Conservation (phyloP, 2,329 filamentous ascomycete genomes). For the Venturia carpophila region DNA sequence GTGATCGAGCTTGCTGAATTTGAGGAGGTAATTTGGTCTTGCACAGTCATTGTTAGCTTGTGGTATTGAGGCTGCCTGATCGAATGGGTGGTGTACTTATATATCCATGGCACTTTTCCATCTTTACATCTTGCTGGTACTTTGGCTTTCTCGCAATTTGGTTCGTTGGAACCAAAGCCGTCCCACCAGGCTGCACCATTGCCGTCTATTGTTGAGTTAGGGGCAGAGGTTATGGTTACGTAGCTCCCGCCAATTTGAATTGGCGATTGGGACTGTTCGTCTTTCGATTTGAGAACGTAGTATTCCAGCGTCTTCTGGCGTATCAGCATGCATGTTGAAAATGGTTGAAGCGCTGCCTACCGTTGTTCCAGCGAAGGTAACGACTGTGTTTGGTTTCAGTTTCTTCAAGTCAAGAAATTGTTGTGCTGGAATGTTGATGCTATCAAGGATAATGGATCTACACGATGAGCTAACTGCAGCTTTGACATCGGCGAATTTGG, state of each 20-base stretch:
- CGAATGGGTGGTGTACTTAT: background rate
- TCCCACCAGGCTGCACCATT: slow-evolving; percentile 48
- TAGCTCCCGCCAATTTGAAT: slow-evolving; percentile 27
- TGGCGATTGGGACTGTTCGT: slow-evolving; percentile 14
- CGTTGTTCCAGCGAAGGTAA: slow-evolving; percentile 22
- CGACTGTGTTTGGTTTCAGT: slow-evolving; percentile 28
- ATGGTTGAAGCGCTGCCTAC: background rate
- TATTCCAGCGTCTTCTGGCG: slow-evolving; percentile 7
- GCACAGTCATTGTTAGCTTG: background rate
- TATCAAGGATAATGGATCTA: slow-evolving; percentile 32
- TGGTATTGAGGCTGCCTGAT: background rate
- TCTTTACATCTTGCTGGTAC: slow-evolving; percentile 9
- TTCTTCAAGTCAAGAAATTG: slow-evolving; percentile 32
- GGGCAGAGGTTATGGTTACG: slow-evolving; percentile 52
- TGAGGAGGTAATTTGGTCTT: slow-evolving; percentile 35
- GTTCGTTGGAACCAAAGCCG: slow-evolving; percentile 36
- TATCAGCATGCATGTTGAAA: background rate
- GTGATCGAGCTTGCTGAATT: slow-evolving; percentile 33
- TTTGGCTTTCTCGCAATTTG: background rate
- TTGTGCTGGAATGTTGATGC: slow-evolving; percentile 31
- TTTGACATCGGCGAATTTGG: slow-evolving; percentile 1
- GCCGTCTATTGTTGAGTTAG: slow-evolving; percentile 43
- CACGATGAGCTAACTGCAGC: slow-evolving; percentile 23
- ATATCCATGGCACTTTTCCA: background rate
- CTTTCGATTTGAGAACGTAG: background rate